A percentile compares a stretch with the other conserved stretches of the same genome.
phyloP scores from a whole-genome alignment of 2,329 filamentous ascomycete species.

The Aspergillus intermedius region DNA sequence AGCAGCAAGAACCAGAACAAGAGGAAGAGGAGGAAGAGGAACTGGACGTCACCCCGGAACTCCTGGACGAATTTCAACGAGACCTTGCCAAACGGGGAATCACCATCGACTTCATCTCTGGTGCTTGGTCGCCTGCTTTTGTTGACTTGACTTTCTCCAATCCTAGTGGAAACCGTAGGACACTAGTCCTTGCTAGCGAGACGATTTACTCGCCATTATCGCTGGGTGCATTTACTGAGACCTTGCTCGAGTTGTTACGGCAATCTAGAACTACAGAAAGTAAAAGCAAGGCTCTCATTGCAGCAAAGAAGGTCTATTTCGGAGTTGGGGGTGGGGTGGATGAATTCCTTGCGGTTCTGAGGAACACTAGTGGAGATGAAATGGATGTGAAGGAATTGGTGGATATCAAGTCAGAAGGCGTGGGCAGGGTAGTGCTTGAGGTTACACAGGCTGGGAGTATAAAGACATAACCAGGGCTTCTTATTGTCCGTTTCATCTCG shows the following conservation, averaged over 20 bases:
- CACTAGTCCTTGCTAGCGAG: slow-evolving; percentile 54
- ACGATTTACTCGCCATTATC: slow-evolving; percentile 58
- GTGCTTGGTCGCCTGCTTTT: slow-evolving; percentile 50
- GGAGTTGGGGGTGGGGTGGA: slow-evolving; percentile 61
- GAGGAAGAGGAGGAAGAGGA: slow-evolving; percentile 26
- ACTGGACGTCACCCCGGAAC: slow-evolving; percentile 45
- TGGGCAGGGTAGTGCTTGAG: slow-evolving; percentile 40
- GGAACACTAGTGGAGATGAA: slow-evolving; percentile 17
- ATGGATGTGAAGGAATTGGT: slow-evolving; percentile 26
- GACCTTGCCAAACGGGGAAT: slow-evolving; percentile 40
- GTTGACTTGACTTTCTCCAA: slow-evolving; percentile 37
- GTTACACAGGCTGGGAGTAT: slow-evolving; percentile 14
- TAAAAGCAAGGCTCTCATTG: slow-evolving; percentile 48
- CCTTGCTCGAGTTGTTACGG: slow-evolving; percentile 46
- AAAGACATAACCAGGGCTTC: not conserved
- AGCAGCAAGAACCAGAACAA: slow-evolving; percentile 6
- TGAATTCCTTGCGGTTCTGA: slow-evolving; percentile 43
- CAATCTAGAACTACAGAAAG: slow-evolving; percentile 18
- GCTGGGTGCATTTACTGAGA: slow-evolving; percentile 50
- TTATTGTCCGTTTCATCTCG: too few relatives aligned
- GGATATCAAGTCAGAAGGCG: slow-evolving; percentile 37
- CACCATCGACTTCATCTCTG: slow-evolving; percentile 51
- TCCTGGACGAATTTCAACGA: slow-evolving; percentile 41
- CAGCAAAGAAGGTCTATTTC: slow-evolving; percentile 61
- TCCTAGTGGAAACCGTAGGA: slow-evolving; percentile 26